phyloP scores from a whole-genome alignment of 1,139 yeast genomes.

The Geotrichum carabidarum region DNA sequence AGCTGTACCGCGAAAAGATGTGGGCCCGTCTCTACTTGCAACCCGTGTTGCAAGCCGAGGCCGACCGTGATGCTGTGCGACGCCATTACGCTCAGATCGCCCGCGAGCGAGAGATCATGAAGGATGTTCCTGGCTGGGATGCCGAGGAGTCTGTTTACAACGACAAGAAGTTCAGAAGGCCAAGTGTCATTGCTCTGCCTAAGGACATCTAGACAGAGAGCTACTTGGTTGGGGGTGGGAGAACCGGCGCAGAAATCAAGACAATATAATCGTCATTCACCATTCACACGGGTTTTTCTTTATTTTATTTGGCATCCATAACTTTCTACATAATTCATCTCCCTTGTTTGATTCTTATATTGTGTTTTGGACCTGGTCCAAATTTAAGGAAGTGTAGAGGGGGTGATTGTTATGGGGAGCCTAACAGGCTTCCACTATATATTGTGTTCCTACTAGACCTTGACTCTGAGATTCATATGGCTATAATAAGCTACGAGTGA shows the following conservation, averaged over 20 bases:
- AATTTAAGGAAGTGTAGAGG: too few species aligned
- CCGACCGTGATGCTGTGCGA: constrained; percentile 74
- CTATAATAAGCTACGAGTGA: too few species aligned
- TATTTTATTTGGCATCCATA: constrained; percentile 14
- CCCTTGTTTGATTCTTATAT: neutral
- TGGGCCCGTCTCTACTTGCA: constrained; percentile 73
- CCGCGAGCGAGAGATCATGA: constrained; percentile 63
- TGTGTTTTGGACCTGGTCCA: neutral
- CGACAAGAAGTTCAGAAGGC: constrained; percentile 41
- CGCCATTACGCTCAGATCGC: constrained; percentile 62
- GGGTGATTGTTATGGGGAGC: too few species aligned
- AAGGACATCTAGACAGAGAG: constrained; percentile 22
- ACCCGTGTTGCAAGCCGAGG: constrained; percentile 76
- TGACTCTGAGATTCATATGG: too few species aligned
- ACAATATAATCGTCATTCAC: neutral
- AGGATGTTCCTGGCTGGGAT: constrained; percentile 55
- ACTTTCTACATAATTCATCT: constrained; percentile 1
- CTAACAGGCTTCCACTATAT: too few species aligned
- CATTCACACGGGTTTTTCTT: neutral
- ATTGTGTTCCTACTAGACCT: too few species aligned
- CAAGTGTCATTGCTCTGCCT: constrained; percentile 34
- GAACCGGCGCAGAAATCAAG: neutral
- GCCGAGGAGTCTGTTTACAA: constrained; percentile 47
- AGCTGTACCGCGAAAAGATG: constrained; percentile 66
- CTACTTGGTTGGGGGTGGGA: neutral